Percentiles rank a stretch among this genome's conserved stretches.
Conservation (phyloP, 371 early-diverging fungal species). For the Basidiobolus meristosporus region DNA sequence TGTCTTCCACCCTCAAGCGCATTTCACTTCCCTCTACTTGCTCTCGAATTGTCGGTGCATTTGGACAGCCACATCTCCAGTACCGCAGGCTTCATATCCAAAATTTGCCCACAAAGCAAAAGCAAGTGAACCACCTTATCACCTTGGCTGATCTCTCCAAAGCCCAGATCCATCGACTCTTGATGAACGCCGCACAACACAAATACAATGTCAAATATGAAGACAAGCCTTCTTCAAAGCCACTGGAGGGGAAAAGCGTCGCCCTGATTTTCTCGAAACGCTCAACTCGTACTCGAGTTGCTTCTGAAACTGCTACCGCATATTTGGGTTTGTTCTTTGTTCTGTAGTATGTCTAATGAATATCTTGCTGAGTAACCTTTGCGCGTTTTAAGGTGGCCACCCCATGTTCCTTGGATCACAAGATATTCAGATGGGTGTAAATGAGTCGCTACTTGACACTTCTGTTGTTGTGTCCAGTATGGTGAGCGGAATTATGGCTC, state of each 20-base stretch:
- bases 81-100: too few species aligned
- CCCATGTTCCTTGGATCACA: slow-evolving; percentile 82
- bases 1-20: too few species aligned
- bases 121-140: slow-evolving; percentile 12
- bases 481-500: slow-evolving; percentile 86
- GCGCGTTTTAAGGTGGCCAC: slow-evolving; percentile 55
- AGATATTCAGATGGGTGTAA: slow-evolving; percentile 88
- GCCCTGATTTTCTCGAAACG: slow-evolving; percentile 85
- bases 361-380: background rate
- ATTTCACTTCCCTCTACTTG: too few species aligned
- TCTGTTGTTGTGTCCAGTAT: slow-evolving; percentile 78
- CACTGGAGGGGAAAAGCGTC: slow-evolving; percentile 50
- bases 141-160: slow-evolving; percentile 21
- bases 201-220: slow-evolving; percentile 26
- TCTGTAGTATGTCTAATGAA: background rate
- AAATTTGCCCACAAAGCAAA: too few species aligned
- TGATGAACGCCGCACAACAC: slow-evolving; percentile 19
- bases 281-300: slow-evolving; percentile 88
- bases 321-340: slow-evolving; percentile 33
- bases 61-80: too few species aligned
- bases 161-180: slow-evolving; percentile 17
- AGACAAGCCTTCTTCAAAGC: slow-evolving; percentile 23
- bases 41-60: too few species aligned
- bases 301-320: slow-evolving; percentile 78
- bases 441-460: slow-evolving; percentile 79